Percentiles rank a stretch among this genome's conserved stretches.
Conservation (phyloP, 495 filamentous ascomycete species). For the Xylaria acuta region DNA sequence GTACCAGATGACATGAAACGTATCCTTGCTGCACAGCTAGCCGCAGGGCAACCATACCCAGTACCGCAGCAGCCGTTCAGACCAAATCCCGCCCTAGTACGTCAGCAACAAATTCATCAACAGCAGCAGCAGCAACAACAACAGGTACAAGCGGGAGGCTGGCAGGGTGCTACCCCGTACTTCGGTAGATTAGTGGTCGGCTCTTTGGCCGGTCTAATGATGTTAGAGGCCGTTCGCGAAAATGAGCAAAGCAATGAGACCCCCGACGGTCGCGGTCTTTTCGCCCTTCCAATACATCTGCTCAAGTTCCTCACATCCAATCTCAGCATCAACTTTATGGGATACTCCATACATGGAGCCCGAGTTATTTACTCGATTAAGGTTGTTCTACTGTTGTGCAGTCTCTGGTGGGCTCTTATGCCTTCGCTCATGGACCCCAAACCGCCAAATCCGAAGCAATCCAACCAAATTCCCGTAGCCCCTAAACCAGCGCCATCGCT, state of each 20-base stretch:
- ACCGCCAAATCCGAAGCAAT: constrained; percentile 49
- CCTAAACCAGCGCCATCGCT: constrained; percentile 67
- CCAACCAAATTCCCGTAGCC: constrained; percentile 44
- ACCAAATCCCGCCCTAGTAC: constrained; percentile 44
- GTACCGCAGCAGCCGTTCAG: constrained; percentile 49
- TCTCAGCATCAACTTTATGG: constrained; percentile 53
- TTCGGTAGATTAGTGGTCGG: constrained; percentile 87
- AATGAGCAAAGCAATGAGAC: constrained; percentile 62
- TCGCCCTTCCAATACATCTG: constrained; percentile 67
- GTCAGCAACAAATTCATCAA: constrained; percentile 56
- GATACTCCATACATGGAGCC: constrained; percentile 50
- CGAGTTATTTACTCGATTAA: constrained; percentile 59
- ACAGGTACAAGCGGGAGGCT: constrained; percentile 47
- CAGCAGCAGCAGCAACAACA: constrained; percentile 53
- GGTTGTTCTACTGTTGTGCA: constrained; percentile 66
- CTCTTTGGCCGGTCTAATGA: constrained; percentile 88
- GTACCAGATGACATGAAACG: constrained; percentile 79
- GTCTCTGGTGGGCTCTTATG: constrained; percentile 70
- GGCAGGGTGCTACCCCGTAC: constrained; percentile 54
- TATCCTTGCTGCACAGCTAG: constrained; percentile 60
- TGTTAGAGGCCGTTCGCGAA: constrained; percentile 76
- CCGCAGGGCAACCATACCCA: constrained; percentile 52
- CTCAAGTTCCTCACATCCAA: constrained; percentile 51
- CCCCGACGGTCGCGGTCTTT: constrained; percentile 71
- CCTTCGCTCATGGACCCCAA: constrained; percentile 67